phyloP scores from a whole-genome alignment of 2,329 filamentous ascomycete species.

The Cadophora sp. region DNA sequence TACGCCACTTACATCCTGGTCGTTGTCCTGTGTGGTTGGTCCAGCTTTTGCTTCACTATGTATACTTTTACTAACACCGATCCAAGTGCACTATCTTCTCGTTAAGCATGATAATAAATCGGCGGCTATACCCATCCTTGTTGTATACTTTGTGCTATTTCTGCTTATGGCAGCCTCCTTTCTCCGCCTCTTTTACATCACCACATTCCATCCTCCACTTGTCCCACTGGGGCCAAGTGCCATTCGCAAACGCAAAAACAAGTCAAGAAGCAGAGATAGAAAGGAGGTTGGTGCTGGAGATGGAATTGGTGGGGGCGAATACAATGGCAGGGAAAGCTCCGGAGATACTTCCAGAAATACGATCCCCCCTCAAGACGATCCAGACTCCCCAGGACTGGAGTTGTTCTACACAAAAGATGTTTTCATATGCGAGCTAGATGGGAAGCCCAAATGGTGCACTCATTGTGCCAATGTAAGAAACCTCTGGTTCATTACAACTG shows the following conservation, averaged over 20 bases:
- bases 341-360: slow-evolving; percentile 36
- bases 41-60: slow-evolving; percentile 10
- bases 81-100: slow-evolving; percentile 75
- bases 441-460: slow-evolving; percentile 86
- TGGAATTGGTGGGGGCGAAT: slow-evolving; percentile 37
- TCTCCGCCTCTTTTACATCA: slow-evolving; percentile 71
- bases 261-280: slow-evolving; percentile 32
- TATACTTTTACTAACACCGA: slow-evolving; percentile 23
- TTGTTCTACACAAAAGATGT: slow-evolving; percentile 82
- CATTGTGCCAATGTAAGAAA: slow-evolving; percentile 67
- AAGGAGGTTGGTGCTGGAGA: slow-evolving; percentile 22
- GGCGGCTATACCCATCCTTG: slow-evolving; percentile 72
- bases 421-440: slow-evolving; percentile 84
- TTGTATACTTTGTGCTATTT: slow-evolving; percentile 76
- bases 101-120: slow-evolving; percentile 52
- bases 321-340: slow-evolving; percentile 27
- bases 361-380: slow-evolving; percentile 39
- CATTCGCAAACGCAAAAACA: slow-evolving; percentile 28
- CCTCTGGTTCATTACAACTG: not conserved
- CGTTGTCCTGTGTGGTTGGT: slow-evolving; percentile 71
- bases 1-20: slow-evolving; percentile 77
- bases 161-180: slow-evolving; percentile 72
- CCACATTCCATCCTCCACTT: slow-evolving; percentile 75
- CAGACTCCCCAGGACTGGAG: slow-evolving; percentile 74
- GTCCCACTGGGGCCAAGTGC: slow-evolving; percentile 65